Percentiles rank a stretch among this genome's conserved stretches.
These are phyloP conservation scores for Ceratocystis variospora DNA, from an alignment of 2,329 filamentous ascomycete species.

Conservation along the genomic window DNA sequence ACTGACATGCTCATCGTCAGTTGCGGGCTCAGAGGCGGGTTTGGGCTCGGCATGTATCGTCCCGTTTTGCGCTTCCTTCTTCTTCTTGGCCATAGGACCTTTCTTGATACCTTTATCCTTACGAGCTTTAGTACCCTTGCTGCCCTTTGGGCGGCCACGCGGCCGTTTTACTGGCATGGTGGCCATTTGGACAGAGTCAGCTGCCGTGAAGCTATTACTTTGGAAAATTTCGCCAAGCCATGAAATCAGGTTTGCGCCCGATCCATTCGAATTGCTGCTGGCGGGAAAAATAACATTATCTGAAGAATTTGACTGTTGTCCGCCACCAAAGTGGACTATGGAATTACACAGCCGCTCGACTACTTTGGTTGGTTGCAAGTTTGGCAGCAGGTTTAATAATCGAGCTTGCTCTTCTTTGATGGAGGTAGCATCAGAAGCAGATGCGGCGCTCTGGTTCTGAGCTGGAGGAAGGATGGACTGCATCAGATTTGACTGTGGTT, in stretches of 20 bases:
- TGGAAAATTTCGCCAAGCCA: constrained; percentile 52
- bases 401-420: constrained; percentile 46
- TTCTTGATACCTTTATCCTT: constrained; percentile 25
- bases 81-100: constrained; percentile 12
- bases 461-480: constrained; percentile 13
- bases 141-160: constrained; percentile 36
- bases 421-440: constrained; percentile 12
- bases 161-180: constrained; percentile 27
- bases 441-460: constrained; percentile 4
- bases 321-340: constrained; percentile 49
- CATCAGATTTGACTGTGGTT: constrained; percentile 8
- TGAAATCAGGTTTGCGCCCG: constrained; percentile 44
- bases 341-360: constrained; percentile 51
- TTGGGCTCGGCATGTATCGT: not conserved
- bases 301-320: constrained; percentile 41
- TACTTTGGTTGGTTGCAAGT: constrained; percentile 40
- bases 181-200: constrained; percentile 6
- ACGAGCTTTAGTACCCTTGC: constrained; percentile 34
- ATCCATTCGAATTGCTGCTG: constrained; percentile 42
- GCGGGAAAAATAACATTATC: constrained; percentile 39
- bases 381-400: constrained; percentile 42
- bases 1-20: not conserved
- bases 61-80: constrained; percentile 2
- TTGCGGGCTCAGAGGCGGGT: not conserved
- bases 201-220: constrained; percentile 17